Base-by-base conservation (phyloP, 768 basidiomycete species). In the Ramaria rubella region DNA sequence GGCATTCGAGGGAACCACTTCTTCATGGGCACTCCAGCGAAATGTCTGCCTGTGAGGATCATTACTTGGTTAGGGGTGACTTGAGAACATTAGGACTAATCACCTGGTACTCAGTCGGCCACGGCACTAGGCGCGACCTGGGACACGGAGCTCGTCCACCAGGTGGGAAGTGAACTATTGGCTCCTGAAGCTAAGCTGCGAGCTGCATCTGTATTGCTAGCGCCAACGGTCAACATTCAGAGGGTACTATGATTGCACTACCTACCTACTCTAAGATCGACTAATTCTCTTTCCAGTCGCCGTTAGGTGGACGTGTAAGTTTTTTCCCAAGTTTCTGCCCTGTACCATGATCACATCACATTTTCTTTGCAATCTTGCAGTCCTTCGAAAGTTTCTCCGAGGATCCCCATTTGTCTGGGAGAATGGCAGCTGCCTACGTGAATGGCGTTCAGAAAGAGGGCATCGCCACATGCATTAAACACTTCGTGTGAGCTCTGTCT, bases 401-500 rank as follows among this genome's bases (percentile, higher is more conserved):
- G 64, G 85, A 87, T 66, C 84, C 85, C 29, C 75, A 81, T 63
- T 70, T 86, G 11, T 86, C 82, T 30, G 85, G 81, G 63, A 23
- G 26, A 60, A 76, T 87, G 17, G 80, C 86, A 2, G 78, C 86
- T 0, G 77, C 85, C 15, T 91, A 89, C 61, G 76, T 89, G n/a
- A 82, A 80, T 50, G 88, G 88, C 7, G 76, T 90, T 3, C 90
- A 93, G 68, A 79, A 68, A 19, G 79, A 80, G n/a, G 88, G 89
- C 1, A 81, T 93, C 45, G 86, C 84, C n/a, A 77, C 81, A 4
- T 77, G 85, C 3, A 85, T 91, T 73, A 92, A 92, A 66, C 90
- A 92, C 65, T 91, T 87, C 60, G 82, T 85, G n/a, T n/a, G n/a
- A n/a, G n/a, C n/a, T n/a, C n/a, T n/a, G n/a, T n/a, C n/a, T n/a